Conservation (phyloP, 345 rosid species). For the Arabis hirsuta region DNA sequence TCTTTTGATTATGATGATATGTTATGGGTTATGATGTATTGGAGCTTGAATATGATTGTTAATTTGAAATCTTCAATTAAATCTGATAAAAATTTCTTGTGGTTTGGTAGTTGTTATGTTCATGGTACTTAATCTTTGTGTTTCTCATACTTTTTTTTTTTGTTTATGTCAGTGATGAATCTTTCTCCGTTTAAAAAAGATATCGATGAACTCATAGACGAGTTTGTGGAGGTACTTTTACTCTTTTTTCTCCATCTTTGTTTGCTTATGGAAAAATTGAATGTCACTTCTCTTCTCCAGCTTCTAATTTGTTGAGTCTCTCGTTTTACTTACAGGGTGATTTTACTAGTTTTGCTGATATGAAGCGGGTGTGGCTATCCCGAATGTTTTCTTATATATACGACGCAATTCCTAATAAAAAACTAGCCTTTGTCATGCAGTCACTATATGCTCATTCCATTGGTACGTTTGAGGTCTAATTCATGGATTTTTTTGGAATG, state of each 20-base stretch:
- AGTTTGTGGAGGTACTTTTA: constrained; percentile 54
- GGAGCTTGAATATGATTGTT: background rate
- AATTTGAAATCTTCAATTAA: background rate
- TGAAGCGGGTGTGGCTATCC: constrained; percentile 69
- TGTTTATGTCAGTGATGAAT: constrained; percentile 36
- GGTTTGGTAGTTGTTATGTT: background rate
- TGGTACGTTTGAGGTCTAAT: constrained; percentile 42
- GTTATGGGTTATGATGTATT: background rate
- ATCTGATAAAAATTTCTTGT: background rate
- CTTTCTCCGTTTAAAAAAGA: constrained; percentile 63
- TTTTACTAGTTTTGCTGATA: constrained; percentile 52
- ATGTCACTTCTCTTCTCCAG: background rate
- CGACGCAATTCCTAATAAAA: constrained; percentile 56
- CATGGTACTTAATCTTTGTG: background rate
- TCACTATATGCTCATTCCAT: constrained; percentile 66
- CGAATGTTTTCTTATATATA: constrained; percentile 65
- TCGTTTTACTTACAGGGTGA: constrained; percentile 45
- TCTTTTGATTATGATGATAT: background rate
- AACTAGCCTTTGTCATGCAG: constrained; percentile 67
- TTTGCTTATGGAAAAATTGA: background rate
- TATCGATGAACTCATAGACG: constrained; percentile 62
- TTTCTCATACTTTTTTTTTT: constrained; percentile 2
- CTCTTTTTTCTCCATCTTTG: background rate
- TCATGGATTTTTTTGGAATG: constrained; percentile 2
- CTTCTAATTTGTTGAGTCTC: constrained; percentile 2